Conservation (phyloP, 164 flowering plant species). For the Umbilicus rupestris region DNA sequence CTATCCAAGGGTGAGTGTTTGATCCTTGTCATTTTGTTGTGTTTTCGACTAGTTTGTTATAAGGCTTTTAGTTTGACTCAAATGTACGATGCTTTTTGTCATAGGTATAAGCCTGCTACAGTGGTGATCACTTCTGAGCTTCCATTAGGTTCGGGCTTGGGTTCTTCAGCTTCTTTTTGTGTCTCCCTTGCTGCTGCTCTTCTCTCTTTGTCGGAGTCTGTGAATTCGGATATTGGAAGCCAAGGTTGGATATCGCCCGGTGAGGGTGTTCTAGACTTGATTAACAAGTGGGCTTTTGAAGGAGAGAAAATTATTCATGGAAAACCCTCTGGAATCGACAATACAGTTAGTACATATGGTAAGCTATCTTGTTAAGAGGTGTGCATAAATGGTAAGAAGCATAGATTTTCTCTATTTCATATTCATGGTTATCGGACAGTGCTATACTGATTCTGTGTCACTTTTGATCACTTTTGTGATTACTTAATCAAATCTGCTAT, state of each 20-base stretch:
- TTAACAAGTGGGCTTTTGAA: slow-evolving; percentile 95
- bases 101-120: slow-evolving; percentile 73
- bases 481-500: background rate
- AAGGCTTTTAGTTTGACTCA: background rate
- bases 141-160: slow-evolving; percentile 88
- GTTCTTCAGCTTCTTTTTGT: slow-evolving; percentile 92
- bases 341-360: slow-evolving; percentile 95
- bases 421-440: background rate
- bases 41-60: too few relatives aligned
- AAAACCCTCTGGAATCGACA: slow-evolving; percentile 95
- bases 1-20: slow-evolving; percentile 56
- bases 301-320: slow-evolving; percentile 98
- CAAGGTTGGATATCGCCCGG: slow-evolving; percentile 54
- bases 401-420: background rate
- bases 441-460: background rate
- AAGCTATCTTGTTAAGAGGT: slow-evolving; percentile 16
- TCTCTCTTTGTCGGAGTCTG: slow-evolving; percentile 46
- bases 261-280: slow-evolving; percentile 60
- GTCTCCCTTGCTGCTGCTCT: slow-evolving; percentile 76
- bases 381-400: background rate
- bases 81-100: slow-evolving; percentile 4
- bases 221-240: slow-evolving; percentile 30
- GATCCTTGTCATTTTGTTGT: background rate
- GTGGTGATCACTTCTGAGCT: slow-evolving; percentile 70
- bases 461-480: background rate